These are phyloP conservation scores for Solanum etuberosum DNA, from an alignment of 257 asterid genomes.

Conservation along the genomic window DNA sequence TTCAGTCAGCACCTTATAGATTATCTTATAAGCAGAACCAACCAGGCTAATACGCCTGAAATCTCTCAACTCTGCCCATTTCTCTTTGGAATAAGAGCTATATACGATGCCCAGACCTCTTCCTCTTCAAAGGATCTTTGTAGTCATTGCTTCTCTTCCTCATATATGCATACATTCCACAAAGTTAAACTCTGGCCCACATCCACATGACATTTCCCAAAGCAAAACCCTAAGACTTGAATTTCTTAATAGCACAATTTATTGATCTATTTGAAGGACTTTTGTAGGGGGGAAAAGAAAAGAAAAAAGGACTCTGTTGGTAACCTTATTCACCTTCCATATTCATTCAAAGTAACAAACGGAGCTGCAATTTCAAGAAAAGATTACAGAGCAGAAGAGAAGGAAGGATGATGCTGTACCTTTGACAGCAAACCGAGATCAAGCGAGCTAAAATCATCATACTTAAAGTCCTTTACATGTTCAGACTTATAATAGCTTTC, in stretches of 20 bases:
- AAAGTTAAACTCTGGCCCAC: neutral
- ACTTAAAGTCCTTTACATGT: conserved; percentile 80
- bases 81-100: neutral
- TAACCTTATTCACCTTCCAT: neutral
- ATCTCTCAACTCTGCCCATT: neutral
- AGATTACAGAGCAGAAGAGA: conserved; percentile 1
- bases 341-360: neutral
- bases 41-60: neutral
- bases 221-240: neutral
- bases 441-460: conserved; percentile 90
- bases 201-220: neutral
- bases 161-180: neutral
- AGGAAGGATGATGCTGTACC: conserved; percentile 35
- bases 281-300: neutral
- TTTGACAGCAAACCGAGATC: conserved; percentile 87
- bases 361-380: neutral
- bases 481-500: conserved; percentile 90
- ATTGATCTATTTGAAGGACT: neutral
- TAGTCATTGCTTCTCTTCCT: neutral
- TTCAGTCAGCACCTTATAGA: neutral
- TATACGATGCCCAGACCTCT: neutral
- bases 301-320: neutral
- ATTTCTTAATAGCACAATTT: neutral
- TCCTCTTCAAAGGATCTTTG: neutral
- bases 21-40: neutral